Conservation (phyloP, 305 asterid genomes). For the Fraxinus sp. region DNA sequence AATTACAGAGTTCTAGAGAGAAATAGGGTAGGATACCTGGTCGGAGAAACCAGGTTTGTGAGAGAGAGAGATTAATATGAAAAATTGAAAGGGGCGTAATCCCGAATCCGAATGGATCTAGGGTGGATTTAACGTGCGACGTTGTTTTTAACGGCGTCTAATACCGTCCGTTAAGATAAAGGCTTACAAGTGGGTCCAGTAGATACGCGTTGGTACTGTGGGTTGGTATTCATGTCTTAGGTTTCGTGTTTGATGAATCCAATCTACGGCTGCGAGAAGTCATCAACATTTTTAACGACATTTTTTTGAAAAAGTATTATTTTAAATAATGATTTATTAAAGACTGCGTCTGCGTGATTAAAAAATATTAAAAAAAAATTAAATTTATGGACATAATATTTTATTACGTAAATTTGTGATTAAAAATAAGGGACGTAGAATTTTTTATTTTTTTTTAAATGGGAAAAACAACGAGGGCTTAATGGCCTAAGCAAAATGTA, state of each 20-base stretch:
- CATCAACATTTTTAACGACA: background rate
- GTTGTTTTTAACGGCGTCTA: slow-evolving; percentile 32
- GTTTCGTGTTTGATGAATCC: slow-evolving; percentile 19
- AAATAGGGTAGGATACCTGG: slow-evolving; percentile 36
- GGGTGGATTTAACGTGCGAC: slow-evolving; percentile 57
- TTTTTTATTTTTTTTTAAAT: too few relatives aligned
- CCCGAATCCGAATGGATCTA: slow-evolving; percentile 39
- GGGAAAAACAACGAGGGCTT: too few relatives aligned
- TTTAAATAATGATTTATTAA: too few relatives aligned
- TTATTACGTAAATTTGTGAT: too few relatives aligned
- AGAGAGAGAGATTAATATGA: slow-evolving; percentile 31
- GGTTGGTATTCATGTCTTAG: slow-evolving; percentile 30
- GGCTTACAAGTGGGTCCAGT: slow-evolving; percentile 33
- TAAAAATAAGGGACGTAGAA: too few relatives aligned
- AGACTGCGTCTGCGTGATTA: too few relatives aligned
- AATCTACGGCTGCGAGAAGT: slow-evolving; percentile 29
- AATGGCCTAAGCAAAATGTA: too few relatives aligned
- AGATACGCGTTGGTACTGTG: slow-evolving; percentile 40
- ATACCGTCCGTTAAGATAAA: slow-evolving; percentile 40
- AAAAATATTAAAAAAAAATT: too few relatives aligned
- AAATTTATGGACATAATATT: too few relatives aligned
- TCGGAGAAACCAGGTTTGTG: slow-evolving; percentile 36
- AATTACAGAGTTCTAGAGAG: background rate
- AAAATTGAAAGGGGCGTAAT: slow-evolving; percentile 22
- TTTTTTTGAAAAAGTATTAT: too few relatives aligned